Evolutionary conservation across 1,284 basidiomycete species (phyloP), one percentile per base, ranked within the genome.

Genomic region (Salmacisia buchloeana): DNA sequence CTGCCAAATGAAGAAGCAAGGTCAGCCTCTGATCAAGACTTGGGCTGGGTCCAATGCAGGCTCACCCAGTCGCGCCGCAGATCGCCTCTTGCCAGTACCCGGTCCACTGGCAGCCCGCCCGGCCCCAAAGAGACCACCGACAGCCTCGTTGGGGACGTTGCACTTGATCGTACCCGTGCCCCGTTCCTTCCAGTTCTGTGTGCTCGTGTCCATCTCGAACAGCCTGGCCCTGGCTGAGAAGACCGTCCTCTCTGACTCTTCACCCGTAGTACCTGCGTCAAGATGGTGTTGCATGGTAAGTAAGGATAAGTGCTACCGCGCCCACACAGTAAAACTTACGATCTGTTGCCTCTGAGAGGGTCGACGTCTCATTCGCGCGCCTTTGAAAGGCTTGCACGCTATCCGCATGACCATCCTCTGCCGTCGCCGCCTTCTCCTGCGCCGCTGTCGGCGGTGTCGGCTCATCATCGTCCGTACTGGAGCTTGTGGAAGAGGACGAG

Each of bases 171-270:
- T 83, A 1, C 93, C 93, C 15, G 87, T 90, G 9, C 93, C 93
- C 52, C 89, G 85, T 79, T 97, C 93, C 77, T 89, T 91, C 92
- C 92, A 97, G 63, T 83, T 82, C 75, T 85, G 82, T 70, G 86
- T 85, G 23, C 13, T n/a, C 31, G 64, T 65, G 2, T 70, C 60
- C 72, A 93, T 85, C 18, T 86, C 82, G 78, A 87, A 94, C 34
- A 97, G 82, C 82, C 94, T 96, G 49, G 89, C 89, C 64, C 93
- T 87, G 12, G 89, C 87, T 81, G 90, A 89, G 79, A 88, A 87
- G 46, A 92, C 81, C 0, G 89, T 92, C 64, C 88, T 85, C 78
- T 97, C 93, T 25, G 91, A 89, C 79, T 97, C 93, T 80, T 97
- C 93, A 10, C 93, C 93, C 0, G 93, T 97, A 46, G 85, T 82